Conservation (phyloP, 306 rosid species). For the Begonia peltatifolia region DNA sequence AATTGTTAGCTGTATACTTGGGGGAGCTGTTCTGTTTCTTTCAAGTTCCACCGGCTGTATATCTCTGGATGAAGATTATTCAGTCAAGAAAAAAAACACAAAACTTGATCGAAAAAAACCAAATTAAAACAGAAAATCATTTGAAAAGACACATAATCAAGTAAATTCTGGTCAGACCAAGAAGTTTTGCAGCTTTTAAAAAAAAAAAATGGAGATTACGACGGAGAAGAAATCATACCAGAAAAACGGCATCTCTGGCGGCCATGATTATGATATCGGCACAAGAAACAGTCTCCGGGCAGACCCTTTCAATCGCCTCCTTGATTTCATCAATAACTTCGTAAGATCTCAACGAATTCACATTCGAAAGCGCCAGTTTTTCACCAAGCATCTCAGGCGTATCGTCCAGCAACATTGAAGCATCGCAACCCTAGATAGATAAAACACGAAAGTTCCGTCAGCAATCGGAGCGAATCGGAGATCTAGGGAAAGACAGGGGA, state of each 20-base stretch:
- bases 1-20: too few relatives aligned
- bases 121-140: too few relatives aligned
- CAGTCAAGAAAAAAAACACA: too few relatives aligned
- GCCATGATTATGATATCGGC: conserved; percentile 86
- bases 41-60: too few relatives aligned
- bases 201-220: neutral
- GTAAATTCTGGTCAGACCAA: too few relatives aligned
- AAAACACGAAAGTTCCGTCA: neutral
- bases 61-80: too few relatives aligned
- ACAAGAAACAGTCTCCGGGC: conserved; percentile 78
- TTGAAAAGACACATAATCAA: too few relatives aligned
- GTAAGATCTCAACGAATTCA: conserved; percentile 65
- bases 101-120: too few relatives aligned
- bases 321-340: conserved; percentile 67
- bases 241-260: conserved; percentile 68
- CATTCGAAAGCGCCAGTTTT: conserved; percentile 59
- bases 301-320: conserved; percentile 42
- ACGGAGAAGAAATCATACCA: conserved; percentile 19
- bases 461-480: neutral
- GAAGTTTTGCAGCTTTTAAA: neutral
- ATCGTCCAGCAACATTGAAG: conserved; percentile 77
- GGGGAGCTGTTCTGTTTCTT: too few relatives aligned
- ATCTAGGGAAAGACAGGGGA: neutral
- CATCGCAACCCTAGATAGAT: conserved; percentile 63
- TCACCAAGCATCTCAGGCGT: conserved; percentile 73